phyloP scores from a whole-genome alignment of 106 monocot species.

The Allium fistulosum region DNA sequence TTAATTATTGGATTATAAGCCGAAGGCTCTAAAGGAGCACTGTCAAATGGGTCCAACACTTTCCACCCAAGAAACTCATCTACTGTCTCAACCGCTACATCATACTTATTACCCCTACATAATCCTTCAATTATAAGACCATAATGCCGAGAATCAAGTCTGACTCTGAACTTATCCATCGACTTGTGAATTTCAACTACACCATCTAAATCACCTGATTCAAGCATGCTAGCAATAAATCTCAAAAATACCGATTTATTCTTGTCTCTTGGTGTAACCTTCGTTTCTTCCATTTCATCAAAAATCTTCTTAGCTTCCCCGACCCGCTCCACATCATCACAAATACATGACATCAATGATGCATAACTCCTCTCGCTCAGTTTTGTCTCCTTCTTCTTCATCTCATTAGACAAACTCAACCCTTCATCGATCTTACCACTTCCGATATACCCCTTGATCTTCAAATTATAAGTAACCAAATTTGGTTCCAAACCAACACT shows the following conservation, averaged over 20 bases:
- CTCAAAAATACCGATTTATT: slow-evolving; percentile 55
- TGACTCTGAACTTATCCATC: slow-evolving; percentile 34
- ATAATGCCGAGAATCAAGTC: slow-evolving; percentile 19
- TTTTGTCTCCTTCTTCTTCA: too few relatives aligned
- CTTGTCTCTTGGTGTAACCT: too few relatives aligned
- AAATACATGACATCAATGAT: slow-evolving; percentile 64
- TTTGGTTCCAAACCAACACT: slow-evolving; percentile 29
- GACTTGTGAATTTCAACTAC: slow-evolving; percentile 34
- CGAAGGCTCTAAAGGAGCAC: too few relatives aligned
- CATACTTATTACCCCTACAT: slow-evolving; percentile 31
- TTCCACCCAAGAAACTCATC: too few relatives aligned
- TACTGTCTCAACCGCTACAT: slow-evolving; percentile 30
- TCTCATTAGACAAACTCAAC: slow-evolving; percentile 41
- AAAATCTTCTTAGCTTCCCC: slow-evolving; percentile 40
- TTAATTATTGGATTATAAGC: too few relatives aligned
- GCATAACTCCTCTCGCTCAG: too few relatives aligned
- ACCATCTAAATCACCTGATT: too few relatives aligned
- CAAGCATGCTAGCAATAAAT: slow-evolving; percentile 40
- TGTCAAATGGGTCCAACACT: slow-evolving; percentile 67
- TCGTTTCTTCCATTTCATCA: slow-evolving; percentile 69
- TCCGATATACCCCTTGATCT: slow-evolving; percentile 72
- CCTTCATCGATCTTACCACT: slow-evolving; percentile 44
- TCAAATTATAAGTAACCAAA: slow-evolving; percentile 52
- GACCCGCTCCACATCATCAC: slow-evolving; percentile 31
- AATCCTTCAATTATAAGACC: too few relatives aligned